These are phyloP conservation scores for Fusarium subtropicale DNA, from an alignment of 2,329 filamentous ascomycete species.

Conservation along the genomic window DNA sequence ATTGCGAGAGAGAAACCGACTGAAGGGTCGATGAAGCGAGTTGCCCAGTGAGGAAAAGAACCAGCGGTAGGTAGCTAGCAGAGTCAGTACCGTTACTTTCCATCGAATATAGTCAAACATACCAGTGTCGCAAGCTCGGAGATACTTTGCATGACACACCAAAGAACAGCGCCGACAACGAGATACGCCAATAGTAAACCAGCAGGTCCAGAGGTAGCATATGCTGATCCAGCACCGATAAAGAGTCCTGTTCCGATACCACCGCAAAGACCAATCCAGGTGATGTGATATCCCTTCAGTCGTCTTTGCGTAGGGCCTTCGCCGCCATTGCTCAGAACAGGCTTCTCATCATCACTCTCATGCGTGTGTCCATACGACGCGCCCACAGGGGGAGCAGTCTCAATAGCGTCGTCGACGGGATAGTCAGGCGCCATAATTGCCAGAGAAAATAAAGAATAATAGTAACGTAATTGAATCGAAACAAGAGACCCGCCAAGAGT, in stretches of 20 bases:
- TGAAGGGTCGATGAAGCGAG: slow-evolving; percentile 43
- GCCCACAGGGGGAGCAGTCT: slow-evolving; percentile 10
- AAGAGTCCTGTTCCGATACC: slow-evolving; percentile 44
- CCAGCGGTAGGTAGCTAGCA: slow-evolving; percentile 41
- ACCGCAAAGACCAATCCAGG: slow-evolving; percentile 44
- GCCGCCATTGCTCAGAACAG: slow-evolving; percentile 40
- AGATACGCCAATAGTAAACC: slow-evolving; percentile 40
- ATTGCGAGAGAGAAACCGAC: slow-evolving; percentile 43
- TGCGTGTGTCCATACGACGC: background rate
- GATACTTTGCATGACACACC: slow-evolving; percentile 46
- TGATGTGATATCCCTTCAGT: slow-evolving; percentile 42
- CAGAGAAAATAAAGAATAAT: background rate
- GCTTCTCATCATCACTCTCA: slow-evolving; percentile 23
- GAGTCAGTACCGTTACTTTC: background rate
- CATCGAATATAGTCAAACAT: background rate
- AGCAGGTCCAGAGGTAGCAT: slow-evolving; percentile 42
- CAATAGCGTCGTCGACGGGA: slow-evolving; percentile 18
- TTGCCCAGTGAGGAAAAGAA: slow-evolving; percentile 45
- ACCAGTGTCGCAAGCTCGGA: slow-evolving; percentile 43
- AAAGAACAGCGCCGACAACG: slow-evolving; percentile 41
- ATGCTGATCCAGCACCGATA: slow-evolving; percentile 42
- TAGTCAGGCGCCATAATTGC: slow-evolving; percentile 11
- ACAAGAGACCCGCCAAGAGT: background rate
- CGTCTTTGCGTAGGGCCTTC: slow-evolving; percentile 41
- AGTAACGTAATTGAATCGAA: background rate